Conservation (phyloP, 352 stramenopile species). For the Phytophthora pluvialis region DNA sequence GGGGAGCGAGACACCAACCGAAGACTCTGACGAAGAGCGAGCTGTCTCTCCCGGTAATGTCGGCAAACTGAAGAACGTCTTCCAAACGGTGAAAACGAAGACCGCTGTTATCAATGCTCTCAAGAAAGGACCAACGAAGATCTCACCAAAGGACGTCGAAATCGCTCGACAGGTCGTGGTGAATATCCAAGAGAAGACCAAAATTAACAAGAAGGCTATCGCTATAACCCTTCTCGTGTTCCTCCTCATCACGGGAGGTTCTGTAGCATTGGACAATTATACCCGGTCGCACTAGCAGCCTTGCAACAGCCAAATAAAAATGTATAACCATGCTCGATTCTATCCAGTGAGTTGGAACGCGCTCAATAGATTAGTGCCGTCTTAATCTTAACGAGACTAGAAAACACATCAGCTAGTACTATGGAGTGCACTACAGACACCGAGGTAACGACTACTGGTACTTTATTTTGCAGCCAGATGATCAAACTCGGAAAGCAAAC, state of each 20-base stretch:
- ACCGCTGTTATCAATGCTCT: neutral
- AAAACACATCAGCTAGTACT: too few species aligned
- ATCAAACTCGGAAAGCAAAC: too few species aligned
- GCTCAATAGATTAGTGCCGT: too few species aligned
- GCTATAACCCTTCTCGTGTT: slow-evolving; percentile 3
- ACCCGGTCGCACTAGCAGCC: neutral
- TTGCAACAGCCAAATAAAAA: too few species aligned
- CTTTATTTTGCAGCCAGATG: too few species aligned
- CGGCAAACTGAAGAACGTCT: neutral
- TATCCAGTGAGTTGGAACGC: too few species aligned
- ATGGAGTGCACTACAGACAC: too few species aligned
- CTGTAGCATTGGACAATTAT: neutral
- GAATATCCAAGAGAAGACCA: neutral
- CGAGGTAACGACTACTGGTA: too few species aligned
- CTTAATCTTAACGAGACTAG: too few species aligned
- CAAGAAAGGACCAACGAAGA: neutral
- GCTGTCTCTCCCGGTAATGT: neutral
- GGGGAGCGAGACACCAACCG: neutral
- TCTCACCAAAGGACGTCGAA: neutral
- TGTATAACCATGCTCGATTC: too few species aligned
- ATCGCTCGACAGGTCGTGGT: neutral
- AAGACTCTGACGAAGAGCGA: neutral
- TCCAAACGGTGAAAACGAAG: neutral
- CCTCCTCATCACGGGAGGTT: neutral
- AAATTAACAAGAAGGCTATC: slow-evolving; percentile 1